Evolutionary conservation across 345 rosid species (phyloP), one percentile per base, ranked within the genome.

Genomic region (Eucalyptus albens): DNA sequence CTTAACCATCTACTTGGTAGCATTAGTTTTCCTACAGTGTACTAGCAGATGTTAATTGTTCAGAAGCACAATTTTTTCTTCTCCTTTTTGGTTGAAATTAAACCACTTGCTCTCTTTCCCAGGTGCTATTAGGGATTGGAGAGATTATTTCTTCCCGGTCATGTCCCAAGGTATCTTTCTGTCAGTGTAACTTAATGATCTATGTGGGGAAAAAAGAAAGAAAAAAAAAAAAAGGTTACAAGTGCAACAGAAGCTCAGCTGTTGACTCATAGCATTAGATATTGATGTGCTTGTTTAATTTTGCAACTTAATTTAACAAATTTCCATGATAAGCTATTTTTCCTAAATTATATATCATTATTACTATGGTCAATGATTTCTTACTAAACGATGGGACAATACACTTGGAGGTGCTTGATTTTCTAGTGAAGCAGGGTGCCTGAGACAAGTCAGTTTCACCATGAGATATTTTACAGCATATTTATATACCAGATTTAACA

Each of bases 121-220:
- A 97, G 99, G 99, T 97, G 86, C 92, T 97, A 91, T 97, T 95
- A 90, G 97, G 98, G 90, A 92, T 96, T 90, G 99, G 99, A 77
- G 99, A 97, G 95, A 94, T 92, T 45, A 95, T 97, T 87, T 92
- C 99, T 90, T 94, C 96, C 51, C 95, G 95, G 93, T 90, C 94
- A 88, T 96, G 98, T 92, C 96, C 94, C 42, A 97, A 97, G 99
- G 98, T 96, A 91, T 50, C 51, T n/a, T 88, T 87, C 13, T 77
- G 85, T 40, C 85, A 40, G 26, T 77, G 42, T 77, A 22, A 21
- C 16, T 77, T 77, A 77, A 26, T 77, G 47, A 21, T 37, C 47
- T 40, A 40, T 40, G 29, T 40, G 47, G 42, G 13, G 11, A 37
- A 77, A 11, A 21, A 2, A 3, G 0, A 11, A 47, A 47, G 11